Evolutionary conservation across 257 asterid species (phyloP).

Genomic region (Solanum bulbocastanum): DNA sequence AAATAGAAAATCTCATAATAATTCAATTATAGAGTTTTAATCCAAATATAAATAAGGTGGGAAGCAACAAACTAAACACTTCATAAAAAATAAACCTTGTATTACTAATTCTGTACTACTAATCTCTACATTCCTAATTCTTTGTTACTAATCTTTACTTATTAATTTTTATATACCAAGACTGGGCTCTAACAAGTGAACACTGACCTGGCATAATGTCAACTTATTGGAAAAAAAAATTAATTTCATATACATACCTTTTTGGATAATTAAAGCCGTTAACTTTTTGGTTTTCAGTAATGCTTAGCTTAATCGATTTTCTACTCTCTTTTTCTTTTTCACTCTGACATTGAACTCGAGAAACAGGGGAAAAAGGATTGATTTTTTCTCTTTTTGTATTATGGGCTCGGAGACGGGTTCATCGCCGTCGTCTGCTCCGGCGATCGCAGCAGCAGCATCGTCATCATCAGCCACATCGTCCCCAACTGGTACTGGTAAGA

Average conservation of each 20-base stretch:
- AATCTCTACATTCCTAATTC: too few relatives aligned
- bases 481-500: slow-evolving; percentile 32
- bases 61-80: too few relatives aligned
- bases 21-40: too few relatives aligned
- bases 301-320: background rate
- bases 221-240: background rate
- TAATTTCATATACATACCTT: background rate
- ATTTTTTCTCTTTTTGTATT: background rate
- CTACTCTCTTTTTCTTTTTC: background rate
- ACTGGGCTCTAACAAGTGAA: background rate
- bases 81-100: too few relatives aligned
- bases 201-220: background rate
- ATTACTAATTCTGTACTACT: too few relatives aligned
- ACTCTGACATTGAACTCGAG: background rate
- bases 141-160: background rate
- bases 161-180: too few relatives aligned
- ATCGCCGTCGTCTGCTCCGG: slow-evolving; percentile 12
- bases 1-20: too few relatives aligned
- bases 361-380: background rate
- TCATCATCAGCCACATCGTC: slow-evolving; percentile 26
- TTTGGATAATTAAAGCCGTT: background rate
- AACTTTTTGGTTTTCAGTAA: background rate
- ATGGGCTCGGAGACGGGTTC: slow-evolving; percentile 40
- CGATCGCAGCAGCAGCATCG: slow-evolving; percentile 24
- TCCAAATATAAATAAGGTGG: background rate